A percentile compares a stretch with the other conserved stretches of the same genome.
phyloP scores from a whole-genome alignment of 306 rosid species.

The Luffa acutangula region DNA sequence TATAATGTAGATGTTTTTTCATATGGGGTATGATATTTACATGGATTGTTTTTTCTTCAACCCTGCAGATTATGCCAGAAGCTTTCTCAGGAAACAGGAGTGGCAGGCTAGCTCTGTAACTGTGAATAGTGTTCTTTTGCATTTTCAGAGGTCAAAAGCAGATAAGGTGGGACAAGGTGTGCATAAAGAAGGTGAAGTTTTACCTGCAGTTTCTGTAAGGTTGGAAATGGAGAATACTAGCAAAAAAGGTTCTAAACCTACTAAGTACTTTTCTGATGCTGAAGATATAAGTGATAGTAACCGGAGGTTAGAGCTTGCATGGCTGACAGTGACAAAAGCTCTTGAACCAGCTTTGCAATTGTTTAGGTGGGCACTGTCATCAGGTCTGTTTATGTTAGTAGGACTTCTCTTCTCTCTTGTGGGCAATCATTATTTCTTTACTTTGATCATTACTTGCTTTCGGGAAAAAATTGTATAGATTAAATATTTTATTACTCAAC shows the following conservation, averaged over 20 bases:
- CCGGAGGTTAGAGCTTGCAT: constrained; percentile 68
- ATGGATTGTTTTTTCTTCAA: neutral
- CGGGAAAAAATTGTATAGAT: neutral
- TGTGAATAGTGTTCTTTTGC: constrained; percentile 35
- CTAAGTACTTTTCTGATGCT: constrained; percentile 32
- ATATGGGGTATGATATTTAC: neutral
- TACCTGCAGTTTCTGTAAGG: constrained; percentile 22
- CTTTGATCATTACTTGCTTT: neutral
- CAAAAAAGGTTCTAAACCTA: constrained; percentile 17
- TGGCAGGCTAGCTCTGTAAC: constrained; percentile 28
- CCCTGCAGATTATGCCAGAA: constrained; percentile 32
- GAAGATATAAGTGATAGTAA: constrained; percentile 47
- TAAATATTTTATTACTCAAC: neutral
- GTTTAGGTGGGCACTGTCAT: constrained; percentile 78
- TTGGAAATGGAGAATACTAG: constrained; percentile 27
- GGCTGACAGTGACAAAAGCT: constrained; percentile 76
- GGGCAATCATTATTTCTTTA: neutral
- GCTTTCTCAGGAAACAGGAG: constrained; percentile 29
- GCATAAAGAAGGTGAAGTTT: constrained; percentile 22
- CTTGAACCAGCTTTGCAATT: constrained; percentile 84
- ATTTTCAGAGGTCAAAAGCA: constrained; percentile 34
- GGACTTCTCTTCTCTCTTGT: constrained; percentile 12
- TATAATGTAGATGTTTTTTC: neutral
- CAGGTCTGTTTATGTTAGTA: constrained; percentile 49
- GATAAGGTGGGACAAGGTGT: constrained; percentile 35